Conservation (phyloP, 2,329 filamentous ascomycete genomes). For the Trichoderma sp. region DNA sequence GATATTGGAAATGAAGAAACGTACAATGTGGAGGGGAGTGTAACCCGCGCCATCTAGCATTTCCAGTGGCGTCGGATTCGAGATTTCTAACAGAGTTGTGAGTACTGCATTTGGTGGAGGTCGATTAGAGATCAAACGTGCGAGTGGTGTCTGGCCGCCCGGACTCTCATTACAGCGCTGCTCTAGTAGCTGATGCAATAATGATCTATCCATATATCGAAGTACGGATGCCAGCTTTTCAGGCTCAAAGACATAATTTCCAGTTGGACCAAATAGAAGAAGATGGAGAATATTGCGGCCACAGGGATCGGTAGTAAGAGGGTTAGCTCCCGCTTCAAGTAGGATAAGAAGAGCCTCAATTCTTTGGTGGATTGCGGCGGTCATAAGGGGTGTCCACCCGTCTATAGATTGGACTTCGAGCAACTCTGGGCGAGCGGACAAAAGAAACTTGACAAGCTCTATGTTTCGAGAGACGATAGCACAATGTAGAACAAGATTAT, state of each 20-base stretch:
- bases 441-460: background rate
- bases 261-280: background rate
- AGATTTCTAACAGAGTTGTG: background rate
- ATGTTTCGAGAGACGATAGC: background rate
- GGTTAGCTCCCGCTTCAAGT: conserved; percentile 2
- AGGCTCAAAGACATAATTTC: background rate
- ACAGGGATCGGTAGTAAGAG: background rate
- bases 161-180: background rate
- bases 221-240: background rate
- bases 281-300: conserved; percentile 8
- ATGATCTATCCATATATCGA: background rate
- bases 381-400: background rate
- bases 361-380: background rate
- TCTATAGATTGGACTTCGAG: conserved; percentile 4
- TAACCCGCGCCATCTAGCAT: background rate
- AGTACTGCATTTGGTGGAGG: background rate
- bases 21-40: background rate
- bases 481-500: conserved; percentile 1
- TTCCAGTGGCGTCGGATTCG: background rate
- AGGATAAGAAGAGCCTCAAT: background rate
- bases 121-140: background rate
- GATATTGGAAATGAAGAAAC: background rate
- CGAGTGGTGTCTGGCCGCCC: background rate
- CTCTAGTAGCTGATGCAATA: background rate
- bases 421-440: background rate